Conservation (phyloP, 2,329 filamentous ascomycete species). For the Fusarium sp. region DNA sequence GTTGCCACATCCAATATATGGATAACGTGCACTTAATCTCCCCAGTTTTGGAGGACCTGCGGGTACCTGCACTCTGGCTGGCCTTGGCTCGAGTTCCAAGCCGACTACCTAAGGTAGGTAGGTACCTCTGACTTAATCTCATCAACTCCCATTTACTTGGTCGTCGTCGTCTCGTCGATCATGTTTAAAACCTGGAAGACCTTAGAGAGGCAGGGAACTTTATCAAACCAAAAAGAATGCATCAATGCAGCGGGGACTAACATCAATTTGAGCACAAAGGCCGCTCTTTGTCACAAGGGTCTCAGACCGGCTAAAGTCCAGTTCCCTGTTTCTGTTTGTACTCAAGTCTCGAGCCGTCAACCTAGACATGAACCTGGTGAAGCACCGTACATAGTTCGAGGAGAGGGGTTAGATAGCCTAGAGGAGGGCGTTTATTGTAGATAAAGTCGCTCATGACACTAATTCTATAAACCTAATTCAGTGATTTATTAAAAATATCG, state of each 20-base stretch:
- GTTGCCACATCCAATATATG: slow-evolving; percentile 22
- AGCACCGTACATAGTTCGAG: neutral
- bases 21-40: neutral
- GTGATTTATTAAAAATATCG: slow-evolving; percentile 7
- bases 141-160: neutral
- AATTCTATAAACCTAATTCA: neutral
- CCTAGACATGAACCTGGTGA: slow-evolving; percentile 16
- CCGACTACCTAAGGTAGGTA: neutral
- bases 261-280: slow-evolving; percentile 3
- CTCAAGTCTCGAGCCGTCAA: slow-evolving; percentile 10
- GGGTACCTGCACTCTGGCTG: slow-evolving; percentile 22
- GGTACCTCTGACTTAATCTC: neutral
- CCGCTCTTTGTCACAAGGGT: slow-evolving; percentile 24
- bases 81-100: slow-evolving; percentile 17
- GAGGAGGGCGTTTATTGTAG: neutral
- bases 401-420: neutral
- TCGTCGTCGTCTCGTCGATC: slow-evolving; percentile 7
- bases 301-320: slow-evolving; percentile 31
- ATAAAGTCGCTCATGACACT: slow-evolving; percentile 2
- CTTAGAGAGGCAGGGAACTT: slow-evolving; percentile 1
- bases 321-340: slow-evolving; percentile 19
- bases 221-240: neutral
- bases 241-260: slow-evolving; percentile 9
- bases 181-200: neutral
- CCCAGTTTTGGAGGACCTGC: slow-evolving; percentile 23